Percentiles rank a stretch among this genome's conserved stretches.
phyloP scores from a whole-genome alignment of 208 protist genomes.

The Crithidia thermophila region DNA sequence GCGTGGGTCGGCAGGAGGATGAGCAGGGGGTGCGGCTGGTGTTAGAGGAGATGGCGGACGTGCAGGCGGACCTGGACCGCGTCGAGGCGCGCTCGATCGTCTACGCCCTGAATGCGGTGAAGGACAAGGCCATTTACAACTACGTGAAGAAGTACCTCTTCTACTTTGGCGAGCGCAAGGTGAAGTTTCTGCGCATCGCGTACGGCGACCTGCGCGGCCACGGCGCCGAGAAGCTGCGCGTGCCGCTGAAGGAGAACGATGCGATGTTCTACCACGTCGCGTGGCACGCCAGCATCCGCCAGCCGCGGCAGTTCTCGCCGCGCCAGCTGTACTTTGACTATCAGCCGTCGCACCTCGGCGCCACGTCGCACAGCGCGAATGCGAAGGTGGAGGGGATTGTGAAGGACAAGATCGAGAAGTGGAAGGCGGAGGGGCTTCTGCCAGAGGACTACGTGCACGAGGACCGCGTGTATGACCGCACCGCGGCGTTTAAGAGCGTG shows the following conservation, averaged over 20 bases:
- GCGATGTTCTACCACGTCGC: slow-evolving; percentile 91
- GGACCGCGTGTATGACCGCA: slow-evolving; percentile 82
- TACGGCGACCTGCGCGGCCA: slow-evolving; percentile 87
- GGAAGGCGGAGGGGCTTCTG: slow-evolving; percentile 88
- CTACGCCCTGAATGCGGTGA: slow-evolving; percentile 81
- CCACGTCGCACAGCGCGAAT: slow-evolving; percentile 59
- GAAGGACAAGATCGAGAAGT: slow-evolving; percentile 92
- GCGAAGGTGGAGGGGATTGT: slow-evolving; percentile 91
- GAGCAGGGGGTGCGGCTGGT: slow-evolving; percentile 71
- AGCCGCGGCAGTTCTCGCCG: slow-evolving; percentile 84
- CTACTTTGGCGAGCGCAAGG: slow-evolving; percentile 86
- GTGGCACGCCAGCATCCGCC: slow-evolving; percentile 84
- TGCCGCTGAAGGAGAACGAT: slow-evolving; percentile 85
- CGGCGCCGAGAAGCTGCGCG: slow-evolving; percentile 75
- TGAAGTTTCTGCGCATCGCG: slow-evolving; percentile 84
- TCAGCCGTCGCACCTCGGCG: slow-evolving; percentile 63
- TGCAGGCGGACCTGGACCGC: slow-evolving; percentile 86
- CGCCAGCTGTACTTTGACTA: slow-evolving; percentile 93
- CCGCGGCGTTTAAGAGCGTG: slow-evolving; percentile 80
- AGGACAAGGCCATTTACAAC: slow-evolving; percentile 77
- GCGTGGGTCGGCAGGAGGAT: slow-evolving; percentile 76
- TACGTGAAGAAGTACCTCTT: slow-evolving; percentile 89
- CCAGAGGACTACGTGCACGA: slow-evolving; percentile 90
- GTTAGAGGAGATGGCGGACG: slow-evolving; percentile 88
- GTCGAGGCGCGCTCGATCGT: slow-evolving; percentile 78